Conservation (phyloP, 352 stramenopile genomes). For the Phytophthora podocarpi region DNA sequence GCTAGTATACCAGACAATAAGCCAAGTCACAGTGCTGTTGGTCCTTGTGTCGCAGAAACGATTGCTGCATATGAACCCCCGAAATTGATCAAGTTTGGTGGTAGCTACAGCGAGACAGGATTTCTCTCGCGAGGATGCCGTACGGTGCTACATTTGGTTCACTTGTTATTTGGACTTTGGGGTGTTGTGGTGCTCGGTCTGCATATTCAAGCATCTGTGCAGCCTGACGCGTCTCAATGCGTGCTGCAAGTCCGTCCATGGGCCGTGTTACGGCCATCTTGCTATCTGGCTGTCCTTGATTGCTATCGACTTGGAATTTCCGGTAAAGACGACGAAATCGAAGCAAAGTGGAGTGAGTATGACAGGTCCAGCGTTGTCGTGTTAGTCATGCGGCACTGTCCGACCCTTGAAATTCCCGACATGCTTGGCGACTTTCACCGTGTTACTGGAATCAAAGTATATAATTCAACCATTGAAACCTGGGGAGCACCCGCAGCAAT, state of each 20-base stretch:
- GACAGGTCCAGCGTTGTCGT: constrained; percentile 26
- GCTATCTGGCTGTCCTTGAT: constrained; percentile 35
- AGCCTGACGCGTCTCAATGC: constrained; percentile 16
- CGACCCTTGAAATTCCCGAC: constrained; percentile 21
- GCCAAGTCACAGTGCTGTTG: not conserved
- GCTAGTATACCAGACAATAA: not conserved
- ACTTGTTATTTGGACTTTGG: constrained; percentile 15
- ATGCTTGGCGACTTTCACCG: constrained; percentile 27
- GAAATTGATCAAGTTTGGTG: not conserved
- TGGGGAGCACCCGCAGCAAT: constrained; percentile 37
- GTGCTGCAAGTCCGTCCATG: constrained; percentile 33
- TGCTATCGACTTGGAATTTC: constrained; percentile 22
- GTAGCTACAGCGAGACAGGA: not conserved
- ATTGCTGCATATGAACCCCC: not conserved
- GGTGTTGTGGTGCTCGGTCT: constrained; percentile 23
- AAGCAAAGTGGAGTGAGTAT: constrained; percentile 15
- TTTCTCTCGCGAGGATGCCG: not conserved
- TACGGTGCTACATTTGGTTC: not conserved
- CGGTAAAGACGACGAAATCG: constrained; percentile 10
- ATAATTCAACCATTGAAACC: constrained; percentile 38
- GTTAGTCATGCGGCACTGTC: constrained; percentile 37
- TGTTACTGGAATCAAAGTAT: constrained; percentile 33
- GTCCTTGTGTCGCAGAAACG: not conserved
- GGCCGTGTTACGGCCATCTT: constrained; percentile 17
- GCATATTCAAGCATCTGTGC: constrained; percentile 28